phyloP scores from a whole-genome alignment of 225 moss, liverwort and hornwort species.

The Bryoerythrophyllum caledonicum region DNA sequence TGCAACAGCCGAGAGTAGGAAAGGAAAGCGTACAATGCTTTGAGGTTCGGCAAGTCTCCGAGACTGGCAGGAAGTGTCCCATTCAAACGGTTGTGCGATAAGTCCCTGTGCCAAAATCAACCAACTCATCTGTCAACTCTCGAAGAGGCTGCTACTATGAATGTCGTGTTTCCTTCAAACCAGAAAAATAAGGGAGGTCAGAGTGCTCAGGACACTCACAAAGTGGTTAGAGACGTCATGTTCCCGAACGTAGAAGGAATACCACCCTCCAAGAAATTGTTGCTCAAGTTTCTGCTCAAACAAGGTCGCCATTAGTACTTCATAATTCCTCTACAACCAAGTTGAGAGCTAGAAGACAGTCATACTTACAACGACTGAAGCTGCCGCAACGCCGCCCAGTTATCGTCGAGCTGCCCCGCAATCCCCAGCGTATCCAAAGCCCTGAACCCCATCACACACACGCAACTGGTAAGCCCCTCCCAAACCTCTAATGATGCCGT shows the following conservation, averaged over 20 bases:
- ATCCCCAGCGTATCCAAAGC: conserved; percentile 66
- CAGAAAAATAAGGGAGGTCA: not conserved
- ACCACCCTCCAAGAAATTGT: conserved; percentile 62
- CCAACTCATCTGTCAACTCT: conserved; percentile 6
- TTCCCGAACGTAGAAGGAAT: conserved; percentile 69
- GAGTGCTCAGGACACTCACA: conserved; percentile 51
- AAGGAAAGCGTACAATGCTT: conserved; percentile 61
- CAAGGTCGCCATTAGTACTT: conserved; percentile 6
- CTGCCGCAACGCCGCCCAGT: conserved; percentile 52
- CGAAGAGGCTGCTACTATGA: not conserved
- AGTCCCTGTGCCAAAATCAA: conserved; percentile 51
- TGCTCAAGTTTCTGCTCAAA: conserved; percentile 76
- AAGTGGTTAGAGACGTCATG: conserved; percentile 49
- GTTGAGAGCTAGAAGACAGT: not conserved
- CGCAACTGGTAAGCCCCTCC: not conserved
- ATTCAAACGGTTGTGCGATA: conserved; percentile 72
- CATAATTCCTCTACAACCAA: not conserved
- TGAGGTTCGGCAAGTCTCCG: conserved; percentile 54
- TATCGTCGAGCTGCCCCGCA: conserved; percentile 53
- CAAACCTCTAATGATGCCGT: not conserved
- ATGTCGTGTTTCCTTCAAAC: not conserved
- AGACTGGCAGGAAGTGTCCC: conserved; percentile 78
- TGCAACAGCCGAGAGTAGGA: not conserved
- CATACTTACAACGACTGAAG: conserved; percentile 69
- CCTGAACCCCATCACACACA: conserved; percentile 33